Evolutionary conservation across 148 eudicot species (phyloP).

Genomic region (Nepenthes gracilis): DNA sequence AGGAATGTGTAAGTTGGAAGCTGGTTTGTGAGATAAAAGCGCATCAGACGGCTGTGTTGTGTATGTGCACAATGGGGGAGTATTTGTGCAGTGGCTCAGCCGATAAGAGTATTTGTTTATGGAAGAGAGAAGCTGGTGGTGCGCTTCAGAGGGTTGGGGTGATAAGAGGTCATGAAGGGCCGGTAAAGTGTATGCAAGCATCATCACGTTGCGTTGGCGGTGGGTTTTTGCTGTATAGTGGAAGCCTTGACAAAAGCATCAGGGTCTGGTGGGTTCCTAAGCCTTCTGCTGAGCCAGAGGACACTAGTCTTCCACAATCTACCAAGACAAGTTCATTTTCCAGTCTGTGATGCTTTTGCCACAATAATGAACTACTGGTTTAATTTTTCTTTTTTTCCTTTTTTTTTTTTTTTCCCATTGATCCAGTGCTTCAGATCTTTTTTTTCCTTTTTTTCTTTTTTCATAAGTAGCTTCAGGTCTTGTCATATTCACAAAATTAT

Average conservation of each 20-base stretch:
- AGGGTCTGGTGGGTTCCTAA: slow-evolving; percentile 92
- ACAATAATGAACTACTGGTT: no score
- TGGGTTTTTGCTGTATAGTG: slow-evolving; percentile 81
- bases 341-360: no score
- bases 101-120: slow-evolving; percentile 58
- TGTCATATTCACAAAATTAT: no score
- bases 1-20: slow-evolving; percentile 32
- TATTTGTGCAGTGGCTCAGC: slow-evolving; percentile 69
- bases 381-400: no score
- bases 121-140: slow-evolving; percentile 41
- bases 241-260: slow-evolving; percentile 74
- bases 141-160: slow-evolving; percentile 31
- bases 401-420: no score
- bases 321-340: no score
- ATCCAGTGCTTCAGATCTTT: no score
- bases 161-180: slow-evolving; percentile 68
- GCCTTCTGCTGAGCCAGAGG: slow-evolving; percentile 11
- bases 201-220: slow-evolving; percentile 50
- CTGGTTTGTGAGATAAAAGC: slow-evolving; percentile 53
- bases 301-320: slow-evolving; percentile 3
- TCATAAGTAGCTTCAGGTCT: background rate
- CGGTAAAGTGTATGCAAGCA: slow-evolving; percentile 71
- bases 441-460: no score
- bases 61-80: slow-evolving; percentile 50
- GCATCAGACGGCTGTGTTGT: slow-evolving; percentile 62